These are phyloP conservation scores for Elsinoe ampelina DNA, from an alignment of 2,329 filamentous ascomycete species.

Conservation along the genomic window DNA sequence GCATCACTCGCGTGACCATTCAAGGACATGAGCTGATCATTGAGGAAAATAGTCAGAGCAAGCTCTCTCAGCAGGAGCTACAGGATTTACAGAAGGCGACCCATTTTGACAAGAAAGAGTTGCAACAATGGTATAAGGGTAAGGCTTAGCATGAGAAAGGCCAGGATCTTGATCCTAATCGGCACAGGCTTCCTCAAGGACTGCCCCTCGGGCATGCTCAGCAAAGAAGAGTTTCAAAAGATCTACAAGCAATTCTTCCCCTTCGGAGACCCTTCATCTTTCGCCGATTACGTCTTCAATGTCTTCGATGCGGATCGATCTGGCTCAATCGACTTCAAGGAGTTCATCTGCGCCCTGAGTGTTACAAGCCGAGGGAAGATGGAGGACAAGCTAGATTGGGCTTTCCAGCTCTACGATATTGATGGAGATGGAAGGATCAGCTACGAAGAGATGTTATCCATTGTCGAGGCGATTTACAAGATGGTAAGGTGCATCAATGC, in stretches of 20 bases:
- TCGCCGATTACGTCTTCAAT: constrained; percentile 98
- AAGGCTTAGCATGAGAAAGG: constrained; percentile 24
- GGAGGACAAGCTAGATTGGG: constrained; percentile 99
- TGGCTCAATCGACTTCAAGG: constrained; percentile 97
- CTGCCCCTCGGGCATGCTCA: constrained; percentile 91
- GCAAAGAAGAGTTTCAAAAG: constrained; percentile 98
- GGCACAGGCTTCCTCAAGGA: constrained; percentile 86
- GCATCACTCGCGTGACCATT: constrained; percentile 23
- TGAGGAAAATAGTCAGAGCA: constrained; percentile 66
- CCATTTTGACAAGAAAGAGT: constrained; percentile 98
- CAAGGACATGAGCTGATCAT: constrained; percentile 25
- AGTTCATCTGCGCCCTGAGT: constrained; percentile 96
- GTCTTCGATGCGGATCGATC: constrained; percentile 98
- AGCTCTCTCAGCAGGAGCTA: constrained; percentile 94
- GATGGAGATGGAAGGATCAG: constrained; percentile 98
- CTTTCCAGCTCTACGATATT: constrained; percentile 98
- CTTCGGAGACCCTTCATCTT: constrained; percentile 92
- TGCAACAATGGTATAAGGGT: constrained; percentile 99
- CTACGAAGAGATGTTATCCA: constrained; percentile 97
- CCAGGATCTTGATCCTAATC: constrained; percentile 16
- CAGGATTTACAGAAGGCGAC: constrained; percentile 91
- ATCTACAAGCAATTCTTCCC: constrained; percentile 99
- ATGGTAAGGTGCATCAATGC: constrained; percentile 56
- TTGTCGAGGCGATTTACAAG: constrained; percentile 99
- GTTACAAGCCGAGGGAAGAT: constrained; percentile 96